These are phyloP conservation scores for Chenopodium quinoa DNA, from an alignment of 148 eudicot genomes.

Conservation along the genomic window DNA sequence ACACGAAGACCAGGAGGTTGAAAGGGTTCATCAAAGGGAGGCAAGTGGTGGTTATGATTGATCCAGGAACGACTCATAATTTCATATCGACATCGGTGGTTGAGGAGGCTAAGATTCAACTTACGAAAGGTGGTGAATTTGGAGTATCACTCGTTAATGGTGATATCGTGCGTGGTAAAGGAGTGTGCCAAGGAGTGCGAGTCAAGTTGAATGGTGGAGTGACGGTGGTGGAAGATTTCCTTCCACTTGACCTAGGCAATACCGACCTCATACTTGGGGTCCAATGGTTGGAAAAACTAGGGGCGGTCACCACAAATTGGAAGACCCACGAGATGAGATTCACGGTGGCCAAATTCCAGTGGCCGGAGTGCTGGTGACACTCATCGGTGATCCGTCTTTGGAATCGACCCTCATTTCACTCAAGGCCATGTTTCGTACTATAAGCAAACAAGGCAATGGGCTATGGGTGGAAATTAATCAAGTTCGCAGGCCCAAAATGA, in stretches of 20 bases:
- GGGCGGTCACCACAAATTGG: no score
- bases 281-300: neutral
- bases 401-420: no score
- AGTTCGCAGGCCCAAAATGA: no score
- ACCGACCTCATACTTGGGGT: neutral
- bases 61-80: neutral
- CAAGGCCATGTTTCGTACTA: no score
- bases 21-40: neutral
- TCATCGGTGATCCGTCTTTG: no score
- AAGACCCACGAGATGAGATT: no score
- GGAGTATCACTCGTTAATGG: neutral
- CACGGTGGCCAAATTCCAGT: no score
- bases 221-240: neutral
- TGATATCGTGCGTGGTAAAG: neutral
- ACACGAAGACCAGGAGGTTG: neutral
- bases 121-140: neutral
- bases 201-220: neutral
- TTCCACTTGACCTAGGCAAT: neutral
- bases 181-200: neutral
- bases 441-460: neutral
- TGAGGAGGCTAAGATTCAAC: neutral
- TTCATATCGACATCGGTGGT: neutral
- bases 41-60: neutral
- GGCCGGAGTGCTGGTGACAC: no score
- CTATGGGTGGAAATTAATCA: no score